Percentiles rank a stretch among this genome's conserved stretches.
Evolutionary conservation across 441 rosid genomes (phyloP).

Genomic region (Kokia cookei): DNA sequence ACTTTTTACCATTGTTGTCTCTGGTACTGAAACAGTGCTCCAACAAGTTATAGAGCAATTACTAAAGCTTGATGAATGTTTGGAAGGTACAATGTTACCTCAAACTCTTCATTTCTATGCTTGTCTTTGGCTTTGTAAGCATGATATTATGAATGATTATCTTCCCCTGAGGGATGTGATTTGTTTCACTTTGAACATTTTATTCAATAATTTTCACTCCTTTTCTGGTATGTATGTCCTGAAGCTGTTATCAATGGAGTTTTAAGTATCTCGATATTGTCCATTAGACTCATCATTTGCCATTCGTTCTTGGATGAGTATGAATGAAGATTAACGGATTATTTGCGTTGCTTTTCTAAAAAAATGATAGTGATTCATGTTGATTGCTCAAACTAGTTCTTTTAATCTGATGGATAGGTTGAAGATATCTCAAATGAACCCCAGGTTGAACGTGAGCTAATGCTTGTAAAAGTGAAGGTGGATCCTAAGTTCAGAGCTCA

Average conservation of each 20-base stretch:
- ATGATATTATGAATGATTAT: too few species aligned
- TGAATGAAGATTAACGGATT: too few species aligned
- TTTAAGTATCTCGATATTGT: not conserved
- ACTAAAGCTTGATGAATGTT: conserved; percentile 63
- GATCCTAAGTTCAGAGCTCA: conserved; percentile 1
- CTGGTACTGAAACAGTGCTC: conserved; percentile 58
- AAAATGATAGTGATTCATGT: not conserved
- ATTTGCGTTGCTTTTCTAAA: too few species aligned
- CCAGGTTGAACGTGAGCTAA: conserved; percentile 88
- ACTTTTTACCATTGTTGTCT: conserved; percentile 61
- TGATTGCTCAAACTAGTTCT: conserved; percentile 1
- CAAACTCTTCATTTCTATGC: not conserved
- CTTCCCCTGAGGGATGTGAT: too few species aligned
- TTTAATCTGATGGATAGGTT: conserved; percentile 38
- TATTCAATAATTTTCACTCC: not conserved
- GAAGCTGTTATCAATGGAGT: too few species aligned
- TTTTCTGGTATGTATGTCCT: not conserved
- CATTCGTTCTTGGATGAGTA: too few species aligned
- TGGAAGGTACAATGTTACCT: conserved; percentile 2
- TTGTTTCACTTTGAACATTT: too few species aligned
- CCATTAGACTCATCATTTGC: not conserved
- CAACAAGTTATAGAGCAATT: conserved; percentile 68
- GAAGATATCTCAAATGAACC: conserved; percentile 87
- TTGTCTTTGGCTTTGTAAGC: too few species aligned
- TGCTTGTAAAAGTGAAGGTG: conserved; percentile 28